Base-by-base conservation (phyloP, 2,329 filamentous ascomycete species). In the Monosporascus sp. region DNA sequence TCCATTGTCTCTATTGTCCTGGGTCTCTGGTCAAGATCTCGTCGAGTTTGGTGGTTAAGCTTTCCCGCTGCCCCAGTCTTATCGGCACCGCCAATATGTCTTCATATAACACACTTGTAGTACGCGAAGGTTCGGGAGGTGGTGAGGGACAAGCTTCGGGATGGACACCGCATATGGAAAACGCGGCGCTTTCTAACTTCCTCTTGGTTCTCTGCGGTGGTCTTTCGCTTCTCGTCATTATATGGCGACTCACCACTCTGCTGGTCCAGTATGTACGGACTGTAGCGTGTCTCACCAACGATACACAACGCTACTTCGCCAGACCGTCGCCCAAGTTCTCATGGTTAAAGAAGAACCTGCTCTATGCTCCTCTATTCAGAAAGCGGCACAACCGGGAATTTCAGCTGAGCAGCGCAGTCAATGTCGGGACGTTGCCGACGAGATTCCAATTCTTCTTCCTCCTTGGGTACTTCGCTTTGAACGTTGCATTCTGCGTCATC, bases 301-400 rank as follows among this genome's bases (percentile, higher is more conserved):
- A 89, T 58, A 86, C 79, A 1, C 91, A 96, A 69, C 78, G 81
- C 55, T 96, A 90, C 74, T 96, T 92, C 66, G 80, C 85, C 46
- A 73, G 75, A 24, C 79, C 87, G 6, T 76, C 75, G 6, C 60
- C 67, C 15, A 74, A 72, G 42, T 70, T 74, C 52, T 74, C 86
- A n/a, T 82, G 76, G 70, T 72, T 90, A 59, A 86, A 89, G 74
- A 82, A 80, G 65, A 79, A 88, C 60, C 57, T 90, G 20, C 71
- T 86, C 18, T 86, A 85, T 65, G 85, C 90, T 1, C 90, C 90
- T 6, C 71, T 95, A 18, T 81, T 84, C 63, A 79, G 78, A 51
- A 89, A 89, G 65, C 80, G 89, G 63, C 90, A 94, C 71, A 94
- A 94, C 63, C 76, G 82, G 25, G 85, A 89, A 64, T 79, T 90